phyloP scores from a whole-genome alignment of 1,284 basidiomycete genomes.

The Mycena citricolor region DNA sequence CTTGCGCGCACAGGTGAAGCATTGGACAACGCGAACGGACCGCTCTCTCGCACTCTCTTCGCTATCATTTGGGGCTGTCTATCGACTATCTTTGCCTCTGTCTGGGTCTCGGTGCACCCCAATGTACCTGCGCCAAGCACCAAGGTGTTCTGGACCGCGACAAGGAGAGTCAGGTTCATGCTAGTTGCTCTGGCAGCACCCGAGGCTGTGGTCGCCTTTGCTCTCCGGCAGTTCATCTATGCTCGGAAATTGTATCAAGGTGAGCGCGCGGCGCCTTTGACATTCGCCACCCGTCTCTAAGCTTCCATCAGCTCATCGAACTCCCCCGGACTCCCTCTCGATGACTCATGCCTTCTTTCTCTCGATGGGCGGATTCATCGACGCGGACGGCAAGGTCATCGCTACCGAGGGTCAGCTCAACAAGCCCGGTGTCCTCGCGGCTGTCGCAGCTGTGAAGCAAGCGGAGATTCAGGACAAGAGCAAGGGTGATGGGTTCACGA shows the following conservation, averaged over 20 bases:
- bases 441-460: constrained; percentile 1
- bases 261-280: neutral
- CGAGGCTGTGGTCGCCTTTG: constrained; percentile 7
- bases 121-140: constrained; percentile 2
- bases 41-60: constrained; percentile 2
- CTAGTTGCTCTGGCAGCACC: constrained; percentile 3
- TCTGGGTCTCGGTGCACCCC: constrained; percentile 8
- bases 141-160: neutral
- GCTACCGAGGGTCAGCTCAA: neutral
- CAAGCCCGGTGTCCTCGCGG: neutral
- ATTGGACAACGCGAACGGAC: too few species aligned
- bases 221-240: neutral
- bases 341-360: constrained; percentile 10
- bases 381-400: neutral
- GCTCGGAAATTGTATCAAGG: neutral
- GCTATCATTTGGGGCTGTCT: constrained; percentile 8
- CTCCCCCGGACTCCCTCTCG: neutral
- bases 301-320: neutral
- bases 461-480: constrained; percentile 26
- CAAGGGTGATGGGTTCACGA: constrained; percentile 26
- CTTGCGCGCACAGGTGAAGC: too few species aligned
- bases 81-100: constrained; percentile 9
- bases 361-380: constrained; percentile 13
- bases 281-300: neutral
- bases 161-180: constrained; percentile 3